Conservation (phyloP, 257 asterid genomes). For the Solanum okadae region DNA sequence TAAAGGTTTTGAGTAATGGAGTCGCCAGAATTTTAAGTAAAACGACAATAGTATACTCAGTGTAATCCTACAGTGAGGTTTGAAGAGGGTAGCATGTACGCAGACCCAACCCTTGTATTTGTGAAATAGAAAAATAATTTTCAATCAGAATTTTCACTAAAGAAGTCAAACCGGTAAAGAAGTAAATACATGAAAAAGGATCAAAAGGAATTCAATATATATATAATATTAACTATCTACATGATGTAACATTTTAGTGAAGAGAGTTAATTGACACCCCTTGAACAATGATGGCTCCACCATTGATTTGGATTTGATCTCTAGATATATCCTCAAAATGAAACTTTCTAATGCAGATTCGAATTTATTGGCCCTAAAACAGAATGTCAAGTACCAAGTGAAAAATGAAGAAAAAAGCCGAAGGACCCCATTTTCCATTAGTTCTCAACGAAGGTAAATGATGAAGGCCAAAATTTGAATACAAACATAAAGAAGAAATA, state of each 20-base stretch:
- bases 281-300: background rate
- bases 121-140: background rate
- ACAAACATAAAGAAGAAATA: background rate
- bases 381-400: background rate
- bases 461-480: background rate
- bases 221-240: too few species aligned
- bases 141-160: background rate
- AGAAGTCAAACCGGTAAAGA: background rate
- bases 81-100: rapidly evolving
- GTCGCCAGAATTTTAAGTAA: background rate
- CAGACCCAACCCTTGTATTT: background rate
- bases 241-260: background rate
- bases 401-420: background rate
- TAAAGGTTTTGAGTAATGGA: rapidly evolving
- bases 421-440: background rate
- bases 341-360: rapidly evolving
- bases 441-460: too few species aligned
- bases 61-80: background rate
- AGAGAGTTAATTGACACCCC: background rate
- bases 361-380: background rate
- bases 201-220: background rate
- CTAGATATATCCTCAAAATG: rapidly evolving
- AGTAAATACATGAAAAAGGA: background rate
- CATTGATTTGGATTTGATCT: background rate
- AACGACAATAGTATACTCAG: rapidly evolving